Evolutionary conservation across 2,329 filamentous ascomycete species (phyloP).

Genomic region (Aureobasidium namibiae): DNA sequence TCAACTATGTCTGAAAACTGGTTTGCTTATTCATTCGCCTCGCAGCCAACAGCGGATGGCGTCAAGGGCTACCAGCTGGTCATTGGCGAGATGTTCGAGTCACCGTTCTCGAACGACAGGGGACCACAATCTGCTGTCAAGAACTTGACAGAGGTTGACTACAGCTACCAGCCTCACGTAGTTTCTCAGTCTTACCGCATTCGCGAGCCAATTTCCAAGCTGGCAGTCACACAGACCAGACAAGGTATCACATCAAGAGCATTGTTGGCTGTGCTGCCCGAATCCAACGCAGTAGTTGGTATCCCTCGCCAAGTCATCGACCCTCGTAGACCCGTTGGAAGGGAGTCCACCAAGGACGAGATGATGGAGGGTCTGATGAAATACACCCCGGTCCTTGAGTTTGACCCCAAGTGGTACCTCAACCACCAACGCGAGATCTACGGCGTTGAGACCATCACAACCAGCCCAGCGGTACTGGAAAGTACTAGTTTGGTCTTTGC

Average conservation of each 20-base stretch:
- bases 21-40: conserved; percentile 74
- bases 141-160: conserved; percentile 70
- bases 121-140: conserved; percentile 60
- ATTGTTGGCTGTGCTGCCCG: conserved; percentile 69
- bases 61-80: conserved; percentile 81
- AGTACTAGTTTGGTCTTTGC: conserved; percentile 87
- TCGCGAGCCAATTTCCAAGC: conserved; percentile 65
- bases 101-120: conserved; percentile 71
- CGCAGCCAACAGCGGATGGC: conserved; percentile 41
- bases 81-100: conserved; percentile 86
- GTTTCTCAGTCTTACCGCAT: conserved; percentile 75
- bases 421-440: conserved; percentile 76
- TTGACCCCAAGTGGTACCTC: conserved; percentile 72
- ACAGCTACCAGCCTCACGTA: conserved; percentile 62
- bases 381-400: conserved; percentile 70
- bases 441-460: conserved; percentile 64
- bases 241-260: conserved; percentile 86
- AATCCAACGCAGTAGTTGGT: conserved; percentile 64
- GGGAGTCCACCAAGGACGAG: conserved; percentile 73
- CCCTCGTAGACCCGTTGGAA: conserved; percentile 74
- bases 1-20: conserved; percentile 88
- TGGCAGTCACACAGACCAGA: conserved; percentile 78
- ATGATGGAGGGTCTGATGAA: conserved; percentile 71
- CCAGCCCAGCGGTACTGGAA: conserved; percentile 72
- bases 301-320: conserved; percentile 75